Evolutionary conservation across 345 rosid genomes (phyloP).

Genomic region (Punica granatum): DNA sequence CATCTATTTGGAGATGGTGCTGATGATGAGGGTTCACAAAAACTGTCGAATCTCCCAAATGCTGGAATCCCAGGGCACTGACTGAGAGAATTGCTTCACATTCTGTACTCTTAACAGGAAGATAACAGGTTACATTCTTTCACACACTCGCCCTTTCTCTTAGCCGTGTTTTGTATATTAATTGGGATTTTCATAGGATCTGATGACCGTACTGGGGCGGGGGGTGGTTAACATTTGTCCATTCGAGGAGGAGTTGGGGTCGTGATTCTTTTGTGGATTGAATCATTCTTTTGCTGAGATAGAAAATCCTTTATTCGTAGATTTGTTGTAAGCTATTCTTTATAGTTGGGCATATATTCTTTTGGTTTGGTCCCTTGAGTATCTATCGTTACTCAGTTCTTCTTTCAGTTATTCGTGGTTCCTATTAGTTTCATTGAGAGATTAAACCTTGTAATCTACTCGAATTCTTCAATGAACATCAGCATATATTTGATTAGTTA

Average conservation of each 20-base stretch:
- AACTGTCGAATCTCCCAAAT: not conserved
- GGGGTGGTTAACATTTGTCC: not conserved
- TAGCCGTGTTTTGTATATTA: not conserved
- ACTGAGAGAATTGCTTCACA: not conserved
- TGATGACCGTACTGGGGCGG: not conserved
- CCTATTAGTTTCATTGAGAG: too few relatives aligned
- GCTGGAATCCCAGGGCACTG: not conserved
- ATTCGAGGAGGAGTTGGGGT: not conserved
- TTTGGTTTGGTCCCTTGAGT: not conserved
- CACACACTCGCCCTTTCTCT: not conserved
- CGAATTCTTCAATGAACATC: too few relatives aligned
- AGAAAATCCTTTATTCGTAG: not conserved
- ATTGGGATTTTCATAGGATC: not conserved
- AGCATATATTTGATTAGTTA: too few relatives aligned
- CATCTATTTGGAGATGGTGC: not conserved
- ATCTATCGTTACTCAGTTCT: too few relatives aligned
- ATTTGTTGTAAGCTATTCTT: not conserved
- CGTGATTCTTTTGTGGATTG: not conserved
- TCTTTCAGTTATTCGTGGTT: too few relatives aligned
- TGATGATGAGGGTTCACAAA: not conserved
- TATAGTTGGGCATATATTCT: not conserved
- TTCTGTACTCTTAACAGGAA: not conserved
- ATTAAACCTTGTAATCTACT: too few relatives aligned
- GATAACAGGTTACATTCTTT: not conserved
- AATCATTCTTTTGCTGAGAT: not conserved